phyloP scores from a whole-genome alignment of 805 yeast genomes.

The Sugiyamaella americana region DNA sequence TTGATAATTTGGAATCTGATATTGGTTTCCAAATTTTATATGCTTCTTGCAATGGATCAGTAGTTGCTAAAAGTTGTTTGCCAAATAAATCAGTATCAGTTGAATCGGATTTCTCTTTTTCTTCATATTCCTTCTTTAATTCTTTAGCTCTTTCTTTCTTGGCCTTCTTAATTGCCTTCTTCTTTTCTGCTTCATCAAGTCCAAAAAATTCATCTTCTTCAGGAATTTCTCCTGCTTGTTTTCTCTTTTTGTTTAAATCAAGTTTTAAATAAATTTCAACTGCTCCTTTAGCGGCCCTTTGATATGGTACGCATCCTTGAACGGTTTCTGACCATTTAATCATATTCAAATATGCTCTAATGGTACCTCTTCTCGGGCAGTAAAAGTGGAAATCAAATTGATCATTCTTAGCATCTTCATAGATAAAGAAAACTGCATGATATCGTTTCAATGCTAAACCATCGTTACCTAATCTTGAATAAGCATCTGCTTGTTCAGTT shows the following conservation, averaged over 20 bases:
- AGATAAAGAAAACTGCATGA: constrained; percentile 57
- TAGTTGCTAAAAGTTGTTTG: constrained; percentile 32
- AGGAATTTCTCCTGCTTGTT: constrained; percentile 4
- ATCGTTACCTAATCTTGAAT: constrained; percentile 51
- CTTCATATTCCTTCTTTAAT: constrained; percentile 41
- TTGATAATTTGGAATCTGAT: constrained; percentile 21
- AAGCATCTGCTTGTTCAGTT: constrained; percentile 78
- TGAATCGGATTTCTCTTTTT: constrained; percentile 28
- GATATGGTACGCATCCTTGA: constrained; percentile 62
- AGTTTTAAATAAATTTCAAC: constrained; percentile 47
- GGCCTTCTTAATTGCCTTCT: constrained; percentile 32
- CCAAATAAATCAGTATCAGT: constrained; percentile 45
- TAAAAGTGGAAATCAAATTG: constrained; percentile 94
- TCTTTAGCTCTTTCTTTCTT: constrained; percentile 42
- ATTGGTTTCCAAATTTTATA: constrained; percentile 37
- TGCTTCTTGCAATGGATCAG: constrained; percentile 40
- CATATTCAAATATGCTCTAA: constrained; percentile 73
- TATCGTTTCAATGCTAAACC: constrained; percentile 82
- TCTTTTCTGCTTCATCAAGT: constrained; percentile 28
- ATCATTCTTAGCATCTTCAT: constrained; percentile 67
- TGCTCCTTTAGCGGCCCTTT: constrained; percentile 65
- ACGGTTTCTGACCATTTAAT: constrained; percentile 70
- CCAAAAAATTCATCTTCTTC: constrained; percentile 16
- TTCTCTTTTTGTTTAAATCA: constrained; percentile 19
- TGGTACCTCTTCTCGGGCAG: constrained; percentile 85